Evolutionary conservation across 345 rosid species (phyloP).

Genomic region (Hibiscus tridactylites): DNA sequence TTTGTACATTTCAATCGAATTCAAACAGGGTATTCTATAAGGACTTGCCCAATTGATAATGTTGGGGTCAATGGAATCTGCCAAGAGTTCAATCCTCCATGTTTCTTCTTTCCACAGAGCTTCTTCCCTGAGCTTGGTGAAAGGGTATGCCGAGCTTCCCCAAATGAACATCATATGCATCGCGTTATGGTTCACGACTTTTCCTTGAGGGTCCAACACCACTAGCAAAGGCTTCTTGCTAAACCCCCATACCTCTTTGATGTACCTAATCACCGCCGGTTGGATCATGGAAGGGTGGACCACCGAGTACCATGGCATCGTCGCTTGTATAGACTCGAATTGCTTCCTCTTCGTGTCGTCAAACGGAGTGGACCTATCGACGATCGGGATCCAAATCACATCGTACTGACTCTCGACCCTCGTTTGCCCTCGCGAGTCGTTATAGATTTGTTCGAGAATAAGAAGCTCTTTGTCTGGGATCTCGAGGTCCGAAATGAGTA

Average conservation of each 20-base stretch:
- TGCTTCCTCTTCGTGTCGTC: background rate
- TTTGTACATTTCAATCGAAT: background rate
- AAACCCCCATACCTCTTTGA: conserved; percentile 57
- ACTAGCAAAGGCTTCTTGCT: conserved; percentile 44
- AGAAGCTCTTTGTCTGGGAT: conserved; percentile 28
- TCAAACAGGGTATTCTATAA: background rate
- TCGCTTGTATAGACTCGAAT: conserved; percentile 23
- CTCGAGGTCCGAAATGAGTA: conserved; percentile 50
- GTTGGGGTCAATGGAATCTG: conserved; percentile 30
- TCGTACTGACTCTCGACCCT: conserved; percentile 46
- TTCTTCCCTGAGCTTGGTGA: conserved; percentile 44
- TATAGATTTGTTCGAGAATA: conserved; percentile 32
- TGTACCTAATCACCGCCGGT: conserved; percentile 38
- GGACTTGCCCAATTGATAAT: conserved; percentile 34
- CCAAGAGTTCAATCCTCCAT: conserved; percentile 46
- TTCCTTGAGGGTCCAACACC: conserved; percentile 51
- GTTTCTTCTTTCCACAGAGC: conserved; percentile 53
- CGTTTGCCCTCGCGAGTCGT: conserved; percentile 21
- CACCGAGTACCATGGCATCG: conserved; percentile 60
- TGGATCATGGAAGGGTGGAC: conserved; percentile 42
- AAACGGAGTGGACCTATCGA: conserved; percentile 25
- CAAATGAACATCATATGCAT: conserved; percentile 70
- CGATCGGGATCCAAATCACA: conserved; percentile 58
- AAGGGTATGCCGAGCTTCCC: conserved; percentile 52
- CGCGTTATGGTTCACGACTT: conserved; percentile 33